Percentiles rank a stretch among this genome's conserved stretches.
These are phyloP conservation scores for Venturia aucupariae DNA, from an alignment of 2,329 filamentous ascomycete genomes.

Conservation along the genomic window DNA sequence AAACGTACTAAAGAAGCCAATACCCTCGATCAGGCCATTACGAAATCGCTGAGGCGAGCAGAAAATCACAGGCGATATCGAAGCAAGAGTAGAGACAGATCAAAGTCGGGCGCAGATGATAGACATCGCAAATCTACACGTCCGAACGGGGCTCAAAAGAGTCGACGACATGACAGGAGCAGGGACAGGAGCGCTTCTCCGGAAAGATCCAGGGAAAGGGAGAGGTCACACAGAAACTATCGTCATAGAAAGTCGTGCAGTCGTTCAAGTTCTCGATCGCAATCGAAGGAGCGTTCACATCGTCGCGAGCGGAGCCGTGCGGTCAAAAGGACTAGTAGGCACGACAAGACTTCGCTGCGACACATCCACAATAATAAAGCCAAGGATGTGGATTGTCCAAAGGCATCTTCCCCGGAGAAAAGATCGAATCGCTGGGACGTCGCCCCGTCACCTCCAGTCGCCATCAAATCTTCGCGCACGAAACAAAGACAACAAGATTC, in stretches of 20 bases:
- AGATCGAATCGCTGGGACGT: constrained; percentile 7
- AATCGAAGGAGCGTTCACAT: not conserved
- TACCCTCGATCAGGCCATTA: not conserved
- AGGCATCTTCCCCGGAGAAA: not conserved
- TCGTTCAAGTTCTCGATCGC: constrained; percentile 13
- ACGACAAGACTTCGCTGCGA: not conserved
- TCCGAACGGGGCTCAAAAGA: constrained; percentile 5
- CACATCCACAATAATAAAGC: not conserved
- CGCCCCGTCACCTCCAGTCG: not conserved
- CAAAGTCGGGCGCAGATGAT: constrained; percentile 13
- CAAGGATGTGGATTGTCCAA: not conserved
- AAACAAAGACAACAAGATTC: constrained; percentile 12
- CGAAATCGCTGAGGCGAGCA: not conserved
- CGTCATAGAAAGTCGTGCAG: constrained; percentile 14
- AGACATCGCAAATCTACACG: constrained; percentile 16
- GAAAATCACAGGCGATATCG: constrained; percentile 1
- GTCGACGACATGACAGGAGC: constrained; percentile 18
- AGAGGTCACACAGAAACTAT: not conserved
- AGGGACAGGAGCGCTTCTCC: constrained; percentile 6
- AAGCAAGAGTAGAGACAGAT: constrained; percentile 4
- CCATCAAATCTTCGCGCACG: not conserved
- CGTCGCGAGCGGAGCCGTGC: not conserved
- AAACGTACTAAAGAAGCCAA: not conserved
- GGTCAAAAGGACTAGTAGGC: not conserved
- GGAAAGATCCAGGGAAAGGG: constrained; percentile 14